phyloP scores from a whole-genome alignment of 768 basidiomycete genomes.

The Tylopilus sp. region DNA sequence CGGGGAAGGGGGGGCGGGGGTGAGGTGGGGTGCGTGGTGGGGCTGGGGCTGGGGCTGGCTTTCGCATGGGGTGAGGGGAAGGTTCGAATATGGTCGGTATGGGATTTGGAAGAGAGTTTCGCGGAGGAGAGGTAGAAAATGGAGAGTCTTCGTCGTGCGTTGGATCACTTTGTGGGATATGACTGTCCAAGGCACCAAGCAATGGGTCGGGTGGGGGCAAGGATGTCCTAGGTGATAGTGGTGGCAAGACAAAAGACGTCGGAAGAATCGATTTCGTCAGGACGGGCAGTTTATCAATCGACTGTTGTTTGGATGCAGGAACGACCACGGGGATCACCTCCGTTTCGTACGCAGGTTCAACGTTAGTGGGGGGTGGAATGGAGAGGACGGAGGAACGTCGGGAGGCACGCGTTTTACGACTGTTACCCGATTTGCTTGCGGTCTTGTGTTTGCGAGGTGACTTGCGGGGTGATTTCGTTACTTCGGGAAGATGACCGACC shows the following conservation, averaged over 20 bases:
- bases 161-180: conserved; percentile 15
- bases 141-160: not conserved
- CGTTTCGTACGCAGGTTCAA: conserved; percentile 49
- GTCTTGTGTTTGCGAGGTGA: conserved; percentile 44
- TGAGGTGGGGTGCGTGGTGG: conserved; percentile 21
- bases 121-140: not conserved
- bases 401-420: conserved; percentile 44
- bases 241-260: conserved; percentile 73
- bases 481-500: conserved; percentile 25
- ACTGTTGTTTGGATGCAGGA: conserved; percentile 28
- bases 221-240: conserved; percentile 68
- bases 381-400: conserved; percentile 44
- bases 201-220: conserved; percentile 44
- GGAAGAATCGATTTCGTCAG: conserved; percentile 52
- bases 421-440: conserved; percentile 44
- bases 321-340: conserved; percentile 40
- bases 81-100: conserved; percentile 24
- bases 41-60: not conserved
- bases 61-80: conserved; percentile 2
- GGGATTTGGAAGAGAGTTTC: conserved; percentile 7
- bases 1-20: conserved; percentile 54
- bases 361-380: conserved; percentile 32
- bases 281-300: conserved; percentile 15
- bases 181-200: conserved; percentile 23
- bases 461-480: conserved; percentile 41